Evolutionary conservation across 108 stramenopile genomes (phyloP).

Genomic region (Nitzschia inconspicua): DNA sequence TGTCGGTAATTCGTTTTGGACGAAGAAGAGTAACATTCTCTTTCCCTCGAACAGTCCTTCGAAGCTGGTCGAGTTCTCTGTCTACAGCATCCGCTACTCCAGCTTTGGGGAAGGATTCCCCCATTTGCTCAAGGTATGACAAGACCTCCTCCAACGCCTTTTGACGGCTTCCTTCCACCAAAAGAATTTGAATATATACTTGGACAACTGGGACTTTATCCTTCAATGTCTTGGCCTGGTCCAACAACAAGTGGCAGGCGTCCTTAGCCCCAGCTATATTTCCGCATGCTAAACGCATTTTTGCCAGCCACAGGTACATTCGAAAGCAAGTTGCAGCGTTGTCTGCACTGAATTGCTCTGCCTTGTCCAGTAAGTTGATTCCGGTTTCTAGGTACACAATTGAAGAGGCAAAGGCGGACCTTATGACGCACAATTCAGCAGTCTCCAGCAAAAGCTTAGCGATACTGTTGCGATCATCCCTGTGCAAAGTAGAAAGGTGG

Average conservation of each 20-base stretch:
- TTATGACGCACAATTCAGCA: slow-evolving; percentile 20
- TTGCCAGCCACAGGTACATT: slow-evolving; percentile 19
- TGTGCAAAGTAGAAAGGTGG: background rate
- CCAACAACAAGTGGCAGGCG: slow-evolving; percentile 4
- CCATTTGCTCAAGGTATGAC: slow-evolving; percentile 6
- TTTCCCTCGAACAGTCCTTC: background rate
- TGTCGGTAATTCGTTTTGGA: slow-evolving; percentile 16
- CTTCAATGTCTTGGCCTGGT: slow-evolving; percentile 17
- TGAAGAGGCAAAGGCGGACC: slow-evolving; percentile 16
- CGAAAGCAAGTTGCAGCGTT: slow-evolving; percentile 1
- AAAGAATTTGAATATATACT: background rate
- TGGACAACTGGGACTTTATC: slow-evolving; percentile 19
- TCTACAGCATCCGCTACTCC: slow-evolving; percentile 3
- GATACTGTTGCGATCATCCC: background rate
- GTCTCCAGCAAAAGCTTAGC: slow-evolving; percentile 8
- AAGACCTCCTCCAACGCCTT: slow-evolving; percentile 12
- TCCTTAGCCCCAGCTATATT: background rate
- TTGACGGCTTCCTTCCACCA: slow-evolving; percentile 12
- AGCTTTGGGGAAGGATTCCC: slow-evolving; percentile 12
- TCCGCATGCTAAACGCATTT: slow-evolving; percentile 17
- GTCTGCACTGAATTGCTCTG: background rate
- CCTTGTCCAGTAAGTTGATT: slow-evolving; percentile 1
- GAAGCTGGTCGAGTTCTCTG: slow-evolving; percentile 1
- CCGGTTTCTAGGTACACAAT: slow-evolving; percentile 7
- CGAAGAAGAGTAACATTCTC: slow-evolving; percentile 13